Percentiles rank a stretch among this genome's conserved stretches.
Evolutionary conservation across 495 filamentous ascomycete species (phyloP).

Genomic region (Chaetomium cochliodes): DNA sequence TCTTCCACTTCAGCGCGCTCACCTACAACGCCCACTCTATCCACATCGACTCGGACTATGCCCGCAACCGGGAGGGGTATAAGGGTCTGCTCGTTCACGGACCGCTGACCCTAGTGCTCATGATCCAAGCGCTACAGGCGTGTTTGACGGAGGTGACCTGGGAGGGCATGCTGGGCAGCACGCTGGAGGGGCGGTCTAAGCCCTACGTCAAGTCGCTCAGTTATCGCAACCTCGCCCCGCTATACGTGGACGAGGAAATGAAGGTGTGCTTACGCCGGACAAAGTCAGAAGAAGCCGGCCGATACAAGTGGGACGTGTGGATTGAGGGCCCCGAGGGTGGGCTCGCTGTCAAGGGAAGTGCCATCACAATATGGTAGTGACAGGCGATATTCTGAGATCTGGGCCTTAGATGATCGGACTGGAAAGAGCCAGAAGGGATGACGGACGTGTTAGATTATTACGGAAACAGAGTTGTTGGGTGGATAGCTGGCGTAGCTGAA

Average conservation of each 20-base stretch:
- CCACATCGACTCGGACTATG: slow-evolving; percentile 74
- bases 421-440: background rate
- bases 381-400: background rate
- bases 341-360: slow-evolving; percentile 58
- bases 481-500: too few species aligned
- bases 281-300: slow-evolving; percentile 17
- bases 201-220: slow-evolving; percentile 53
- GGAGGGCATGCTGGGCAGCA: background rate
- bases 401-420: background rate
- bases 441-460: background rate
- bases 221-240: slow-evolving; percentile 79
- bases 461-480: too few species aligned
- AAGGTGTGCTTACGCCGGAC: slow-evolving; percentile 52
- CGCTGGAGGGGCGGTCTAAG: slow-evolving; percentile 23
- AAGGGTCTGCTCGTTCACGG: slow-evolving; percentile 78
- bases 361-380: slow-evolving; percentile 9
- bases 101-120: slow-evolving; percentile 72
- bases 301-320: slow-evolving; percentile 60
- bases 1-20: slow-evolving; percentile 83
- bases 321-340: slow-evolving; percentile 60
- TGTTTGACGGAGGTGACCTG: background rate
- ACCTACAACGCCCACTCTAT: slow-evolving; percentile 85
- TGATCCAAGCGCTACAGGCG: slow-evolving; percentile 61
- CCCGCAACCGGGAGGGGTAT: slow-evolving; percentile 68
- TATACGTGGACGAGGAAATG: slow-evolving; percentile 69